phyloP scores from a whole-genome alignment of 768 basidiomycete genomes.

The Fomitopsis serialis region DNA sequence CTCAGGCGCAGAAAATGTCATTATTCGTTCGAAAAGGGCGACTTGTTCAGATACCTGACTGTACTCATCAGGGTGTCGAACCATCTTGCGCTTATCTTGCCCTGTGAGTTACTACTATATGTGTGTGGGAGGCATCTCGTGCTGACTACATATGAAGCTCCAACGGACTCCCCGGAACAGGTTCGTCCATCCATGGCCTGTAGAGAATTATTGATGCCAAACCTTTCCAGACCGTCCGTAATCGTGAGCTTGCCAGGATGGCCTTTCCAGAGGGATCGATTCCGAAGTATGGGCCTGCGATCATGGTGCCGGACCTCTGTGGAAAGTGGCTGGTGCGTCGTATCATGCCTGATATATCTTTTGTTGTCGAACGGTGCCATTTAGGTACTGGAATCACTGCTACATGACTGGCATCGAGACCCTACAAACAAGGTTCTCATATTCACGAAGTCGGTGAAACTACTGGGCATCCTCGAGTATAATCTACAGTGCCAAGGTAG shows the following conservation, averaged over 20 bases:
- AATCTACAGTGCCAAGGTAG: slow-evolving; percentile 59
- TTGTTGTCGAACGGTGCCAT: neutral
- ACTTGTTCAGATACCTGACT: slow-evolving; percentile 72
- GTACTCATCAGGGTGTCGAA: slow-evolving; percentile 87
- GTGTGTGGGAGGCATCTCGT: no score
- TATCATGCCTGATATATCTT: neutral
- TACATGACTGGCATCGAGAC: slow-evolving; percentile 65
- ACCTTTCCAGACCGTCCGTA: slow-evolving; percentile 37
- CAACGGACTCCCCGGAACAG: slow-evolving; percentile 66
- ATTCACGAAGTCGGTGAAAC: slow-evolving; percentile 89
- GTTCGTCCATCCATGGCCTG: slow-evolving; percentile 25
- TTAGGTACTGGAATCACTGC: slow-evolving; percentile 63
- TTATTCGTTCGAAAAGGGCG: slow-evolving; percentile 36
- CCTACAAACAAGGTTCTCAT: slow-evolving; percentile 81
- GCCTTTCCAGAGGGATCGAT: slow-evolving; percentile 55
- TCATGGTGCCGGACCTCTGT: slow-evolving; percentile 62
- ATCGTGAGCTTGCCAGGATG: slow-evolving; percentile 55
- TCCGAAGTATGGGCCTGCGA: slow-evolving; percentile 58
- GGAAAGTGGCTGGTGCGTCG: slow-evolving; percentile 82
- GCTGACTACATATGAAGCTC: slow-evolving; percentile 35
- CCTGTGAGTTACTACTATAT: slow-evolving; percentile 50
- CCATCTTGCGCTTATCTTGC: slow-evolving; percentile 82
- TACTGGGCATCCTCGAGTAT: slow-evolving; percentile 80
- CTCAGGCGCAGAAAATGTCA: slow-evolving; percentile 56
- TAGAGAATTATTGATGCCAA: neutral